A percentile compares a stretch with the other conserved stretches of the same genome.
Conservation (phyloP, 331 rosid species). For the Dryas integrifolia region DNA sequence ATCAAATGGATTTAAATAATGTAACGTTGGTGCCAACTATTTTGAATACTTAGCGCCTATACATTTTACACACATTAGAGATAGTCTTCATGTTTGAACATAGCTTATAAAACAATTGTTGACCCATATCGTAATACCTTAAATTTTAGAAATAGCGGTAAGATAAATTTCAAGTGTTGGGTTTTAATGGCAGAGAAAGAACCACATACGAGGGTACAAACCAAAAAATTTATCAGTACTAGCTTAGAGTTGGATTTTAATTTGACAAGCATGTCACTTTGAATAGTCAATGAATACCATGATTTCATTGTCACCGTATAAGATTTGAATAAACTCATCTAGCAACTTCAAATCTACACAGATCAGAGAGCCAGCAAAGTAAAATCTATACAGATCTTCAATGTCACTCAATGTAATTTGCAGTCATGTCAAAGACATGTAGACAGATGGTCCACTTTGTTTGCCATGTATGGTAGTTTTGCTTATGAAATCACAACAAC, state of each 20-base stretch:
- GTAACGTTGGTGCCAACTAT: slow-evolving; percentile 12
- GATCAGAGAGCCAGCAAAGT: too few relatives aligned
- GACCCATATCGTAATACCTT: too few relatives aligned
- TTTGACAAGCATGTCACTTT: background rate
- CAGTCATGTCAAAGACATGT: too few relatives aligned
- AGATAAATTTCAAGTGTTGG: too few relatives aligned
- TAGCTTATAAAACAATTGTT: too few relatives aligned
- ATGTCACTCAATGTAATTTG: slow-evolving; percentile 13
- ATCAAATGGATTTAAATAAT: slow-evolving; percentile 6
- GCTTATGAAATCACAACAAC: slow-evolving; percentile 7
- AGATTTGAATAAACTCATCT: background rate
- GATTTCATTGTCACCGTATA: background rate
- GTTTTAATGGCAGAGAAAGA: too few relatives aligned
- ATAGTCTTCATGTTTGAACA: background rate
- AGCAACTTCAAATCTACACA: slow-evolving; percentile 7
- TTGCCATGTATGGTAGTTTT: slow-evolving; percentile 3
- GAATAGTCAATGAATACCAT: too few relatives aligned
- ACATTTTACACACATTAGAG: slow-evolving; percentile 1
- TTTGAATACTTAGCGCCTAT: slow-evolving; percentile 18
- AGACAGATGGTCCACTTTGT: background rate
- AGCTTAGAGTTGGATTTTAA: background rate
- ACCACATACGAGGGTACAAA: too few relatives aligned
- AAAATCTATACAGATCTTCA: slow-evolving; percentile 11
- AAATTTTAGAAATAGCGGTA: too few relatives aligned
- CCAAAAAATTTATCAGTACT: too few relatives aligned